A percentile compares a stretch with the other conserved stretches of the same genome.
Evolutionary conservation across 257 asterid genomes (phyloP).

Genomic region (Rhazya stricta): DNA sequence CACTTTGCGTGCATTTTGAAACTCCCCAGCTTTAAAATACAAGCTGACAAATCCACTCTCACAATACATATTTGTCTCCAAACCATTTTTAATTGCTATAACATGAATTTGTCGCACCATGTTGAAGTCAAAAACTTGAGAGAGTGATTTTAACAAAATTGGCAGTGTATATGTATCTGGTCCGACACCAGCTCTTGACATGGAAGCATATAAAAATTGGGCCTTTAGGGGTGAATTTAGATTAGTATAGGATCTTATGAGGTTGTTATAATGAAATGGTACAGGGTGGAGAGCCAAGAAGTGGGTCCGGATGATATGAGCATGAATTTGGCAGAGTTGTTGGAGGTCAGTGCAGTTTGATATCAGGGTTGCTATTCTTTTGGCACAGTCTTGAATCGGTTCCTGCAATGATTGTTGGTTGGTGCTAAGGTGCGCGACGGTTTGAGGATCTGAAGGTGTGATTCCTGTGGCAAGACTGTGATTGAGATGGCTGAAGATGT

Average conservation of each 20-base stretch:
- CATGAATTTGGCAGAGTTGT: constrained; percentile 50
- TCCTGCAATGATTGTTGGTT: not conserved
- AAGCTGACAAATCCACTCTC: constrained; percentile 74
- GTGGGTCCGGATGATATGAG: constrained; percentile 49
- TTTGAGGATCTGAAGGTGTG: not conserved
- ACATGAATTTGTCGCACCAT: constrained; percentile 50
- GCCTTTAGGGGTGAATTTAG: constrained; percentile 62
- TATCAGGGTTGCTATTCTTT: constrained; percentile 40
- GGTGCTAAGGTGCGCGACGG: not conserved
- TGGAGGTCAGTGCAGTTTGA: constrained; percentile 41
- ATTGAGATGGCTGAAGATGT: constrained; percentile 2
- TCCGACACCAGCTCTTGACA: constrained; percentile 50
- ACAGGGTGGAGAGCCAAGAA: constrained; percentile 40
- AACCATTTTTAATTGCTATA: constrained; percentile 41
- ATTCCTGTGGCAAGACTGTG: not conserved
- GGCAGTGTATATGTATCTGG: constrained; percentile 74
- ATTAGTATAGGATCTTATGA: constrained; percentile 53
- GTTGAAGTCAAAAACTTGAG: constrained; percentile 26
- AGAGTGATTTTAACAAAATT: constrained; percentile 52
- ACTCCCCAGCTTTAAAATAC: constrained; percentile 46
- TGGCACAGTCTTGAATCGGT: constrained; percentile 23
- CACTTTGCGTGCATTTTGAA: constrained; percentile 52
- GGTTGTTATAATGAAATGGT: constrained; percentile 69
- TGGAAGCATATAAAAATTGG: constrained; percentile 40
- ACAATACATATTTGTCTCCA: constrained; percentile 55